Evolutionary conservation across 176 grass and related monocot species (phyloP), one percentile per base, ranked within the genome.

Genomic region (Typha latifolia): DNA sequence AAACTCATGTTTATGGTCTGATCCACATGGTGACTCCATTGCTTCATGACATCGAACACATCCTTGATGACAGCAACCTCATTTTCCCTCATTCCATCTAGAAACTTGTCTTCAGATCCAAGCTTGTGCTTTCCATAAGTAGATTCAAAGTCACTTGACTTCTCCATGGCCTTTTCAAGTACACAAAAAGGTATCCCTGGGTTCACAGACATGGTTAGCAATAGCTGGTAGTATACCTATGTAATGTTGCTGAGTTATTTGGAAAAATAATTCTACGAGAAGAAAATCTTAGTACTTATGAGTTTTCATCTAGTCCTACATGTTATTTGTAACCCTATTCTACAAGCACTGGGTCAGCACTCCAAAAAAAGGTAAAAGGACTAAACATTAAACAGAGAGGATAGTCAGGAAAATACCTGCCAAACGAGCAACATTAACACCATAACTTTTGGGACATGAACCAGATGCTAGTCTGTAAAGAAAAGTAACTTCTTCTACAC

Each of bases 391-490:
- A 74, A 68, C 37, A 20, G 51, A 72, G 13, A 78, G 47, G n/a
- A 59, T 61, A 49, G 59, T 43, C 74, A 67, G 49, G 29, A 65
- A 72, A 66, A 66, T 71, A 97, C 93, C 88, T 81, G 93, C 93
- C 24, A 97, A 84, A 73, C 85, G 82, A 64, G 93, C 93, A 74
- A 97, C 93, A 82, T 97, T 97, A 67, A 97, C 81, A 82, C 93
- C 88, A 62, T 97, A 97, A 79, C 93, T 97, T 86, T 97, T 97
- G 76, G 93, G 93, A 67, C 93, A 97, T 72, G 83, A 86, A 75
- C 93, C 85, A 73, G 75, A 53, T 61, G 85, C 82, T 66, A 97
- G 80, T 29, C 75, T 83, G 68, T 91, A 97, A 61, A 97, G 85
- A 51, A 97, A 91, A 70, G 85, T 86, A 32, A 97, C 88, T 89